Base-by-base conservation (phyloP, 1,284 basidiomycete species). In the Paramarasmius palmivorus region DNA sequence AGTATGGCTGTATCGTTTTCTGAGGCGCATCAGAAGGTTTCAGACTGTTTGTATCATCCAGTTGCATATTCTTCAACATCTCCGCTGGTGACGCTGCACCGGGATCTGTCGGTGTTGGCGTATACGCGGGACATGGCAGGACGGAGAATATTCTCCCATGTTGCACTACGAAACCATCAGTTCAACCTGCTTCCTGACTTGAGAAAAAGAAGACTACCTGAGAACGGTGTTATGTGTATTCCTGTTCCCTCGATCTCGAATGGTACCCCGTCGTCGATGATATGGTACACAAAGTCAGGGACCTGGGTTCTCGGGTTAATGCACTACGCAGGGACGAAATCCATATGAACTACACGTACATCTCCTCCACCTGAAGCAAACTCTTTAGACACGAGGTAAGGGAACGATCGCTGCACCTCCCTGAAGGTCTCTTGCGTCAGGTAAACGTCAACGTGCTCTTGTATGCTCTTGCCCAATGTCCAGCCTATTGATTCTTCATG, bases 331-430 rank as follows among this genome's bases (percentile, higher is more conserved):
- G 19, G 48, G 50, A 34, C 29, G 32, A 17, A 8, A 25, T 40
- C 56, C 19, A 26, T 23, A 36, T 49, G 52, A 4, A 19, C 23
- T n/a, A 9, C 37, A 73, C 79, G 62, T 61, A 90, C 86, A 70
- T 88, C 88, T 40, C 90, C 90, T 29, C 90, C 88, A 46, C 90
- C 88, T 2, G 89, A 88, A 1, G 88, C 88, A 61, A 81, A 86
- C 59, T 88, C 85, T 63, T 82, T 88, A 10, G 82, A 73, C 17
- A 91, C 83, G 15, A 93, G 76, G 67, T 93, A 93, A 20, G 90
- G 90, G 67, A 92, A 93, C 0, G 84, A 74, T 51, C 79, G 72
- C 58, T 84, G 73, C 3, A 92, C 80, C 60, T 86, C 84, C 25
- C 63, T 63, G 61, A 82, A 90, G 1, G 90, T 92, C 5, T 72